A percentile compares a stretch with the other conserved stretches of the same genome.
These are phyloP conservation scores for Neonothopanus nambi DNA, from an alignment of 1,284 basidiomycete genomes.

Conservation along the genomic window DNA sequence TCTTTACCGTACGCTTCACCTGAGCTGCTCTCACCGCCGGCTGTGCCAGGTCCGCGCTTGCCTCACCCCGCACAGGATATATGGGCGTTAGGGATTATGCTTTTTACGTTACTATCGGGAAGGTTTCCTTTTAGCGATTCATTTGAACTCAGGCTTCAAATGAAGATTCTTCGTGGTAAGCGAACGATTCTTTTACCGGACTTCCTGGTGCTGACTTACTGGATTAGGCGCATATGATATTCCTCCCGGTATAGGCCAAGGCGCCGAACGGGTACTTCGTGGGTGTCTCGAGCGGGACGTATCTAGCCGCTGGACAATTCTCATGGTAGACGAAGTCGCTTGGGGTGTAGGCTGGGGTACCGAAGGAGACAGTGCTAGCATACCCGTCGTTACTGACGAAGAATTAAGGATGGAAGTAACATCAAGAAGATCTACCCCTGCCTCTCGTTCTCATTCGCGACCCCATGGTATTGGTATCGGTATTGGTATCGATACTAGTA, in stretches of 20 bases:
- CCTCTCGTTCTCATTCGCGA: conserved; percentile 29
- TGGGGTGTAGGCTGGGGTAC: conserved; percentile 80
- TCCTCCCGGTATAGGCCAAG: conserved; percentile 60
- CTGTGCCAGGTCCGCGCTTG: conserved; percentile 15
- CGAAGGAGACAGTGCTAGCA: conserved; percentile 42
- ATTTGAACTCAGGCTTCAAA: conserved; percentile 86
- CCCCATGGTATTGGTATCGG: conserved; percentile 17
- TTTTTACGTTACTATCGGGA: conserved; percentile 82
- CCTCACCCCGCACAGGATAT: conserved; percentile 82
- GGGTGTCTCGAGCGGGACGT: conserved; percentile 74
- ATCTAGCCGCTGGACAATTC: conserved; percentile 69
- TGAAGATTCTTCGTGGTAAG: conserved; percentile 86
- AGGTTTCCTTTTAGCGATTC: conserved; percentile 82
- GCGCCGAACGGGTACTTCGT: conserved; percentile 69
- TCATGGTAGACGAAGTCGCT: conserved; percentile 71
- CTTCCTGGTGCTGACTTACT: conserved; percentile 4
- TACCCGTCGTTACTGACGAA: conserved; percentile 26
- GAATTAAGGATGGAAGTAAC: conserved; percentile 19
- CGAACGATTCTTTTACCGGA: conserved; percentile 20
- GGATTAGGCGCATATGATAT: conserved; percentile 57
- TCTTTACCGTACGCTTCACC: conserved; percentile 91
- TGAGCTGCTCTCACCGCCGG: conserved; percentile 31
- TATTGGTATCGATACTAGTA: conserved; percentile 4
- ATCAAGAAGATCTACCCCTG: conserved; percentile 9
- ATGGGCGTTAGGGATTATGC: conserved; percentile 89